phyloP scores from a whole-genome alignment of 1,284 basidiomycete genomes.

The Trametes polyzona region DNA sequence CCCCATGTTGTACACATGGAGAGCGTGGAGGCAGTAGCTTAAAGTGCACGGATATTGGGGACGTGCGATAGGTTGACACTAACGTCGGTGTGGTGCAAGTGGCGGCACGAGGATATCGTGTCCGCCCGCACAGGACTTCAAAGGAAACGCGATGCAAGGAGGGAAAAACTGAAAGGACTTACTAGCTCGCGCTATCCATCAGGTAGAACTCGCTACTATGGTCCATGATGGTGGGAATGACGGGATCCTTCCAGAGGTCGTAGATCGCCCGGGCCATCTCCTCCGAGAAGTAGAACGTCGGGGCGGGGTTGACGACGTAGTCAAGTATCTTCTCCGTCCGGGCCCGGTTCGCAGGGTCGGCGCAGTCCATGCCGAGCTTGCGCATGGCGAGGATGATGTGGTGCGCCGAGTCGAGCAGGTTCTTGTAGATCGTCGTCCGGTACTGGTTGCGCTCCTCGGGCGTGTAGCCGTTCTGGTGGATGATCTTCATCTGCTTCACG shows the following conservation, averaged over 20 bases:
- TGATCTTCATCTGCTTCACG: slow-evolving; percentile 99
- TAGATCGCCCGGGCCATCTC: slow-evolving; percentile 81
- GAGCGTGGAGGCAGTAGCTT: no score
- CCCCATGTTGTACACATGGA: no score
- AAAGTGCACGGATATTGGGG: no score
- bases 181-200: slow-evolving; percentile 96
- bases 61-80: no score
- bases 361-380: slow-evolving; percentile 87
- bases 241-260: slow-evolving; percentile 89
- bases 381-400: slow-evolving; percentile 89
- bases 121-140: slow-evolving; percentile 3
- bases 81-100: no score
- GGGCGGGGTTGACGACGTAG: slow-evolving; percentile 47
- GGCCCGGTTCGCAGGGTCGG: slow-evolving; percentile 71
- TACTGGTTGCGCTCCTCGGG: slow-evolving; percentile 81
- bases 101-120: not conserved
- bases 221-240: slow-evolving; percentile 87
- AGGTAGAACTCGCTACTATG: slow-evolving; percentile 90
- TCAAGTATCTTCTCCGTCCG: slow-evolving; percentile 65
- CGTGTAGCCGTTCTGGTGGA: slow-evolving; percentile 93
- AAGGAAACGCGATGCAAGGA: slow-evolving; percentile 33
- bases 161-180: slow-evolving; percentile 43
- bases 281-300: slow-evolving; percentile 52
- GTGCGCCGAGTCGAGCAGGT: slow-evolving; percentile 89
- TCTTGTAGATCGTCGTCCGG: slow-evolving; percentile 83